Evolutionary conservation across 2,329 filamentous ascomycete species (phyloP).

Genomic region (Colletotrichum abscissum): DNA sequence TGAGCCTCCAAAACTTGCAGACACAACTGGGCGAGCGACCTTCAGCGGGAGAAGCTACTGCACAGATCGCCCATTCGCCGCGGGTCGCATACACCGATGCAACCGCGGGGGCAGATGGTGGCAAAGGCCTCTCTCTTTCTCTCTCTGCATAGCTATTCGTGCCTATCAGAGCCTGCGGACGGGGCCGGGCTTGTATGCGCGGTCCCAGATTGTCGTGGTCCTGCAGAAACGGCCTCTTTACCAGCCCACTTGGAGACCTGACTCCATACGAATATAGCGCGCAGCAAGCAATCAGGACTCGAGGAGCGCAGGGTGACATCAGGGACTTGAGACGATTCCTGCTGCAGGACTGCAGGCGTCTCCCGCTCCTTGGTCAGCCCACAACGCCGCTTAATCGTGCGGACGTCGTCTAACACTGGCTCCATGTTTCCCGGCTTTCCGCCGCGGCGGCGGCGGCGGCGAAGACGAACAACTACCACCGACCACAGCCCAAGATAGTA

Average conservation of each 20-base stretch:
- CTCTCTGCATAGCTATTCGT: background rate
- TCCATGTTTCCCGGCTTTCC: constrained; percentile 15
- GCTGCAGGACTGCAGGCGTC: constrained; percentile 24
- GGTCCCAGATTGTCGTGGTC: background rate
- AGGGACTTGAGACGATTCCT: constrained; percentile 30
- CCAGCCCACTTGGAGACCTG: background rate
- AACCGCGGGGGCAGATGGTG: constrained; percentile 1
- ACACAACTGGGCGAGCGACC: background rate
- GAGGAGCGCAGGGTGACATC: constrained; percentile 17
- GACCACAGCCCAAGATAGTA: too few relatives aligned
- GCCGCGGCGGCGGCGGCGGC: background rate
- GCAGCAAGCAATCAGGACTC: background rate
- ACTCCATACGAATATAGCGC: background rate
- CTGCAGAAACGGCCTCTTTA: background rate
- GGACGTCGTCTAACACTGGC: constrained; percentile 29
- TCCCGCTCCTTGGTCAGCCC: constrained; percentile 34
- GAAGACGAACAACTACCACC: background rate
- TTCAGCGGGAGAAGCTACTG: constrained; percentile 13
- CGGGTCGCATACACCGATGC: constrained; percentile 25
- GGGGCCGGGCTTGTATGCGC: background rate
- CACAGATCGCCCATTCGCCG: constrained; percentile 30
- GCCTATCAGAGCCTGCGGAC: background rate
- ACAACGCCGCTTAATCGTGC: constrained; percentile 31
- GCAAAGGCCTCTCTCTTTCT: background rate
- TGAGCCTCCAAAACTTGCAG: background rate